phyloP scores from a whole-genome alignment of 257 asterid genomes.

The Verbascum thapsus region DNA sequence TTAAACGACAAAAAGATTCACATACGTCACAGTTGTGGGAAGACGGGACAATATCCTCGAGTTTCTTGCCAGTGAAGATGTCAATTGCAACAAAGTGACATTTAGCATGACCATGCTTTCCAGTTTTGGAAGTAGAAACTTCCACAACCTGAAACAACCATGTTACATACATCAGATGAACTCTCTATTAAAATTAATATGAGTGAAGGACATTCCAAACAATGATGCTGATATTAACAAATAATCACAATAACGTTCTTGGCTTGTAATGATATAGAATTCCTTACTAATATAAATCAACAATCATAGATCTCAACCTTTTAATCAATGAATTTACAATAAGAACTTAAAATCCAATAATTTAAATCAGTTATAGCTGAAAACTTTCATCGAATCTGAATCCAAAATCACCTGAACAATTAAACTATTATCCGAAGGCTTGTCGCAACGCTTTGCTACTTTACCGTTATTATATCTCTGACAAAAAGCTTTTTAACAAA shows the following conservation, averaged over 20 bases:
- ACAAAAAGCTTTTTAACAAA: too few relatives aligned
- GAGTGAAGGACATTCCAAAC: background rate
- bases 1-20: background rate
- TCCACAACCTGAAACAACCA: conserved; percentile 69
- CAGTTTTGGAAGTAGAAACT: conserved; percentile 95
- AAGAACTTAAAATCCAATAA: background rate
- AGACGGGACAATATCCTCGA: conserved; percentile 96
- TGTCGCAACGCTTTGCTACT: too few relatives aligned
- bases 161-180: background rate
- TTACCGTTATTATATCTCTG: too few relatives aligned
- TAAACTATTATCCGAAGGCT: too few relatives aligned
- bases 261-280: too few relatives aligned
- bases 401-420: too few relatives aligned
- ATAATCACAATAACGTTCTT: too few relatives aligned
- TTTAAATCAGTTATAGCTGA: background rate
- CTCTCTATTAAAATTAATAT: background rate
- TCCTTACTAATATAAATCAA: too few relatives aligned
- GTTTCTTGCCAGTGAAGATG: conserved; percentile 87
- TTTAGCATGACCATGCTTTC: conserved; percentile 94
- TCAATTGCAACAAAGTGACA: conserved; percentile 92
- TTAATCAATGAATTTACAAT: too few relatives aligned
- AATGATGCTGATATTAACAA: too few relatives aligned
- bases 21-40: conserved; percentile 89
- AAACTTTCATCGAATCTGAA: background rate
- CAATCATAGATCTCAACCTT: too few relatives aligned